Base-by-base conservation (phyloP, 2,329 filamentous ascomycete species). In the Phyllosticta paracitricarpa region DNA sequence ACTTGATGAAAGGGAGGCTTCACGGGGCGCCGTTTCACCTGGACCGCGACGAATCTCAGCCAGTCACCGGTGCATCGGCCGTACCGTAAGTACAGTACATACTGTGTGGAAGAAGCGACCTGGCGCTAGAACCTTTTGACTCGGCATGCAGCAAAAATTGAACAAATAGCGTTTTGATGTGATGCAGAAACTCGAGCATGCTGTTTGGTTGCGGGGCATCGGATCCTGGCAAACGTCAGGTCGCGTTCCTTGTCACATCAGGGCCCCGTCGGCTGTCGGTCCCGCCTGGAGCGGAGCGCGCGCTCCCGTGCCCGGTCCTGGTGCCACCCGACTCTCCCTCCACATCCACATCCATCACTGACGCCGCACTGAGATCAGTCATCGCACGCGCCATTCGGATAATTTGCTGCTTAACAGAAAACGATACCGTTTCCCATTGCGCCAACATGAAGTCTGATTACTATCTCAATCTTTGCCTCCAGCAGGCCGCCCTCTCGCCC, bases 391-490 rank as follows among this genome's bases (percentile, higher is more conserved):
- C 14, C 33, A 40, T 40, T 14, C 9, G 2, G 14, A 40, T 17
- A 33, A n/a, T n/a, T n/a, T n/a, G n/a, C n/a, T 12, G 2, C 9
- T 4, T 17, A 8, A 4, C 33, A 40, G 33, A 8, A 17, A 40
- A 40, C 33, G 3, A 2, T 3, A 40, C 33, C 10, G 4, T 12
- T 8, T 28, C 26, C 4, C 4, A 24, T 24, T 8, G 22, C 28
- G 14, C 9, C n/a, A 66, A 62, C 52, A 77, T 77, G 75, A 77
- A 74, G 73, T 77, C 75, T 65, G 77, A 82, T 64, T 73, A 73
- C 60, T 81, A 80, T 64, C 73, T 82, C 57, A 77, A 72, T 62
- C 73, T 80, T 26, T 82, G 79, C 73, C 75, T 82, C 56, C 76
- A 79, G 70, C 77, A 82, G 73, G 80, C 80, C 57, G 68, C 76